Base-by-base conservation (phyloP, 495 filamentous ascomycete genomes). In the Hypoxylon cercidicola region DNA sequence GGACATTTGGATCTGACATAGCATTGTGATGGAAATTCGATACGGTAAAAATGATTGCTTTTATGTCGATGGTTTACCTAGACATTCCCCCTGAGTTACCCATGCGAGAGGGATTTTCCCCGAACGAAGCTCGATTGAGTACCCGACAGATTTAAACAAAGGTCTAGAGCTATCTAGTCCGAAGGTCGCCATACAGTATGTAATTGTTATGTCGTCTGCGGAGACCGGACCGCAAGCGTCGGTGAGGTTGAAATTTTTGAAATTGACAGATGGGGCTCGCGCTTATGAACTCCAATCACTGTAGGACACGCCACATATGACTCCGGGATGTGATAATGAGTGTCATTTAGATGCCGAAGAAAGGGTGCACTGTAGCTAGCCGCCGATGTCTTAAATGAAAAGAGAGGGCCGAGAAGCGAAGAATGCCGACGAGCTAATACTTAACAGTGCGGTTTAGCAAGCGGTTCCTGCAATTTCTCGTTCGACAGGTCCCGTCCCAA, bases 241-340 rank as follows among this genome's bases (percentile, higher is more conserved):
- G 59, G 59, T 63, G 55, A 63, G 45, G 59, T 62, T 57, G 35
- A 48, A 60, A 60, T 30, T 61, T 59, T 41, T 60, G 44, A 66
- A 66, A 52, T 57, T 55, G 56, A 60, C 39, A 32, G 46, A 61
- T 54, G 66, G 66, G 61, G 66, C 57, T 62, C 34, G 57, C 66
- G 66, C 56, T 49, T 65, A 34, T 18, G 34, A 30, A 50, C 46
- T 47, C 66, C 62, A 69, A 69, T 69, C 62, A 61, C 32, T 16
- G 32, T 25, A 39, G 43, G 60, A 69, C 61, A 69, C 66, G 62
- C 61, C 47, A 40, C 47, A 60, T 2, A 35, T 37, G 41, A 62
- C 51, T 57, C 46, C 57, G 28, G 48, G 15, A 58, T 53, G n/a
- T 62, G 55, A 45, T 47, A 46, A 64, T 64, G 45, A 61, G 37